These are phyloP conservation scores for Leptographium galeiforme DNA, from an alignment of 2,329 filamentous ascomycete species.

Conservation along the genomic window DNA sequence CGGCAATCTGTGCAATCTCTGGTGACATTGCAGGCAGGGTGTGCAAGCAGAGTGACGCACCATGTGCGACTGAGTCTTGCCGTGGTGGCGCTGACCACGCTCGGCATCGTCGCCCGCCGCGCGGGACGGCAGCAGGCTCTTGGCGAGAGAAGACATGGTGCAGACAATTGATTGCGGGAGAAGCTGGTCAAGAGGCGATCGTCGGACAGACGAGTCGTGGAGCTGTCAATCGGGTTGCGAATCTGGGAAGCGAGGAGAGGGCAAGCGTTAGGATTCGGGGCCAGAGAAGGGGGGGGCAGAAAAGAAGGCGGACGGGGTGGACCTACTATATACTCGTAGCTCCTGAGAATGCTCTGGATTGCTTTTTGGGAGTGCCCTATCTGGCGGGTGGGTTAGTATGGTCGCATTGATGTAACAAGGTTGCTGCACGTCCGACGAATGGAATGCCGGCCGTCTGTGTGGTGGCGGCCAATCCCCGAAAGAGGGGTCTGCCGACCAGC, in stretches of 20 bases:
- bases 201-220: background rate
- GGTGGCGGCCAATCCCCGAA: too few relatives aligned
- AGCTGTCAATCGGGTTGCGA: background rate
- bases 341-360: background rate
- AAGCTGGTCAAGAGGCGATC: background rate
- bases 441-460: background rate
- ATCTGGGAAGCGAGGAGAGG: background rate
- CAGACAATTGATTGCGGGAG: background rate
- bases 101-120: constrained; percentile 52
- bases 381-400: background rate
- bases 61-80: constrained; percentile 78
- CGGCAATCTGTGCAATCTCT: too few relatives aligned
- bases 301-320: background rate
- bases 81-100: constrained; percentile 57
- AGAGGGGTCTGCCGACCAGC: too few relatives aligned
- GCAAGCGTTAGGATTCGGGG: background rate
- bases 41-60: constrained; percentile 36
- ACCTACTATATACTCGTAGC: background rate
- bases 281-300: background rate
- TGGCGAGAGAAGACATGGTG: constrained; percentile 55
- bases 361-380: background rate
- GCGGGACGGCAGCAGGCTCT: constrained; percentile 62
- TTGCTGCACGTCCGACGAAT: background rate
- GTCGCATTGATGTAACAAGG: background rate
- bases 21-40: background rate